Percentiles rank a stretch among this genome's conserved stretches.
phyloP scores from a whole-genome alignment of 1,139 yeast genomes.

The Geotrichum candidum region DNA sequence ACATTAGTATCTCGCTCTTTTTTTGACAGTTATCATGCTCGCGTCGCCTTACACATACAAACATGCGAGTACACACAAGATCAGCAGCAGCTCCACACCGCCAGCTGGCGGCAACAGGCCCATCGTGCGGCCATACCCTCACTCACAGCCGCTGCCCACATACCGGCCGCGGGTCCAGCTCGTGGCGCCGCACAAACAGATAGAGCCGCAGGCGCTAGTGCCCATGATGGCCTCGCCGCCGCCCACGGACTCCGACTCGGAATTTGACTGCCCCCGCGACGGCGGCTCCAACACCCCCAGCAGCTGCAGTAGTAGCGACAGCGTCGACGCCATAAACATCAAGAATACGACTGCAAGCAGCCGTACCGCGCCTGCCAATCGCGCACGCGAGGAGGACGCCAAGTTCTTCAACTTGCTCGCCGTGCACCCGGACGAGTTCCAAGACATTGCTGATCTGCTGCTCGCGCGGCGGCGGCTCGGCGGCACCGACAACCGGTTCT shows the following conservation, averaged over 20 bases:
- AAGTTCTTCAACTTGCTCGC: background rate
- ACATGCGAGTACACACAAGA: background rate
- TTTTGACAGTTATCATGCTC: too few relatives aligned
- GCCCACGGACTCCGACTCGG: background rate
- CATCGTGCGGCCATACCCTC: background rate
- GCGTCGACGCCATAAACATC: too few relatives aligned
- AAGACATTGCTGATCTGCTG: background rate
- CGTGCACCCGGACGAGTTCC: background rate
- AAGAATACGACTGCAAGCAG: background rate
- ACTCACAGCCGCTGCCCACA: background rate
- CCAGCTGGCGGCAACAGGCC: background rate
- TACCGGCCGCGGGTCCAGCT: background rate
- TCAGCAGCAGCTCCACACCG: background rate
- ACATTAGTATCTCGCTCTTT: too few relatives aligned
- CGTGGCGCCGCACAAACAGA: background rate
- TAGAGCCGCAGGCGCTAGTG: background rate
- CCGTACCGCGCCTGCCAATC: background rate
- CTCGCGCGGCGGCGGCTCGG: background rate
- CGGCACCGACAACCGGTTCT: background rate
- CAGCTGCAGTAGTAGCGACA: too few relatives aligned
- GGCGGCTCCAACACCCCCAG: background rate
- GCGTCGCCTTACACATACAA: too few relatives aligned
- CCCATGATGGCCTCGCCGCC: background rate
- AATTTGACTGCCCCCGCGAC: background rate
- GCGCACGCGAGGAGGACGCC: background rate